Evolutionary conservation across 306 rosid species (phyloP).

Genomic region (Carpinus viminea): DNA sequence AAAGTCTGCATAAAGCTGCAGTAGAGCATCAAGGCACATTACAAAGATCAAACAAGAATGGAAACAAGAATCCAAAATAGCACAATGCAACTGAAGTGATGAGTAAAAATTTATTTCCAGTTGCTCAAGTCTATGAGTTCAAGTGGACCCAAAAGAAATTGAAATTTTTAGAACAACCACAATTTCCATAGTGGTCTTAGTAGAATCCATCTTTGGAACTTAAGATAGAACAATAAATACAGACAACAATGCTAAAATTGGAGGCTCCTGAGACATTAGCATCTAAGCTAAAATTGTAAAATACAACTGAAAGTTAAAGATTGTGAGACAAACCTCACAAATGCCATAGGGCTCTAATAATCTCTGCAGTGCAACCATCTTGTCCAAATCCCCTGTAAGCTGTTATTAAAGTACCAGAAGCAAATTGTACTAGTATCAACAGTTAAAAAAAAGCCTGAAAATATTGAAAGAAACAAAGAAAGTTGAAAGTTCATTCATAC

Average conservation of each 20-base stretch:
- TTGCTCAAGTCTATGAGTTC: background rate
- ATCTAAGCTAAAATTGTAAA: constrained; percentile 13
- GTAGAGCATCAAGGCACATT: background rate
- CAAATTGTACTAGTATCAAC: constrained; percentile 26
- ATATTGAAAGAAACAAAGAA: background rate
- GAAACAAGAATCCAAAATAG: background rate
- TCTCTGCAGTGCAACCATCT: constrained; percentile 92
- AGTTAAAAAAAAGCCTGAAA: background rate
- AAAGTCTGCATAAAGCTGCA: background rate
- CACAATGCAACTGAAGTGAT: background rate
- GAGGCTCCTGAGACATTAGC: constrained; percentile 2
- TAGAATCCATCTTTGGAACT: constrained; percentile 5
- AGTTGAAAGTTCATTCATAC: background rate
- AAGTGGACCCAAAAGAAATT: background rate
- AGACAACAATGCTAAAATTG: background rate
- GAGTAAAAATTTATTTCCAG: background rate
- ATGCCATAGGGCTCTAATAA: constrained; percentile 80
- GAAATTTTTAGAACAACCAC: background rate
- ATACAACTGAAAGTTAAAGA: constrained; percentile 10
- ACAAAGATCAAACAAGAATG: background rate
- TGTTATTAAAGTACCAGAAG: constrained; percentile 23
- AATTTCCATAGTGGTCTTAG: background rate
- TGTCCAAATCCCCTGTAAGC: constrained; percentile 85
- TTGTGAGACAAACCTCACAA: constrained; percentile 71
- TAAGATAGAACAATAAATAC: constrained; percentile 10